phyloP scores from a whole-genome alignment of 345 rosid species.

The Adansonia digitata region DNA sequence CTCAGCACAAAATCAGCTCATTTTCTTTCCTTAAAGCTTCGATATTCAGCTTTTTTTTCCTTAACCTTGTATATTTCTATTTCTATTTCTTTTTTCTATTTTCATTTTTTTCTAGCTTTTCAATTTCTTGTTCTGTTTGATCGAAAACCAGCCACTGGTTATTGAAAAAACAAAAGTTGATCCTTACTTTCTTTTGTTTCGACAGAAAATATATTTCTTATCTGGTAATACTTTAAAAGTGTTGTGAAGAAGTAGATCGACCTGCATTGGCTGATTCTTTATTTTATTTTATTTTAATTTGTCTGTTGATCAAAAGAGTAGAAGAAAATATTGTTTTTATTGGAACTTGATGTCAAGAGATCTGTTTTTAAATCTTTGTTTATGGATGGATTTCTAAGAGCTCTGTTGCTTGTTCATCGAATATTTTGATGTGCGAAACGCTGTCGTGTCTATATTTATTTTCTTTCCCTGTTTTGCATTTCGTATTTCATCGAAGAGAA shows the following conservation, averaged over 20 bases:
- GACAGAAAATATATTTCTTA: neutral
- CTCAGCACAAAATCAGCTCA: neutral
- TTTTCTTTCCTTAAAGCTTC: neutral
- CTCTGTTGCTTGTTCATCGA: neutral
- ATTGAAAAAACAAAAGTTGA: neutral
- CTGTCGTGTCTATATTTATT: no score
- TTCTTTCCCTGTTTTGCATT: neutral
- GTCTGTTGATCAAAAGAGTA: neutral
- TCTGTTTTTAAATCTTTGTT: neutral
- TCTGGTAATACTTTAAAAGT: neutral
- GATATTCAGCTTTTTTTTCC: neutral
- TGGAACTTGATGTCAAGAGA: neutral
- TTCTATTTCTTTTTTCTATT: neutral
- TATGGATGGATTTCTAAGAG: neutral
- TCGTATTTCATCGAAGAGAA: neutral
- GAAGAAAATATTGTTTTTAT: neutral
- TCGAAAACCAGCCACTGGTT: neutral
- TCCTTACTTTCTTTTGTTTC: neutral
- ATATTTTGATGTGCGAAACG: neutral
- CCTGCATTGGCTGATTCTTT: neutral
- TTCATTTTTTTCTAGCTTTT: neutral
- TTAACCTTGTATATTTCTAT: neutral
- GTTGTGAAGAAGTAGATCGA: conserved; percentile 7
- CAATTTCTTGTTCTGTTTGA: neutral
- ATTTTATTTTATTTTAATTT: neutral